Conservation (phyloP, 129 eudicot species). For the Tagetes erecta region DNA sequence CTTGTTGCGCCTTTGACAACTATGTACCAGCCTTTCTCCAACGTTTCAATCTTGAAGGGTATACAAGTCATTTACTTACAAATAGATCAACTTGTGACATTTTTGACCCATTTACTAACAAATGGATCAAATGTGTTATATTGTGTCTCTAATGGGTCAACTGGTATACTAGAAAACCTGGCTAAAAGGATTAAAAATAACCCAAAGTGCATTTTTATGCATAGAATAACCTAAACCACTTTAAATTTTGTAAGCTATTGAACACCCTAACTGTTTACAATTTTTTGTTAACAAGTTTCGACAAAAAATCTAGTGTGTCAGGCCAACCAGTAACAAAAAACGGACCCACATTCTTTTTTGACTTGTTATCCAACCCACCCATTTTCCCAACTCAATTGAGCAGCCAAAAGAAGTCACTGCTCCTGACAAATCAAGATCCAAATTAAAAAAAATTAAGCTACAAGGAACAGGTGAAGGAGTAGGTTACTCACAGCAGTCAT, state of each 20-base stretch:
- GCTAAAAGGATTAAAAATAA: not conserved
- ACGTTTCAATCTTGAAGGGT: too few relatives aligned
- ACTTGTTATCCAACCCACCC: not conserved
- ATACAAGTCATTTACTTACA: too few relatives aligned
- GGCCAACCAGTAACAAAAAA: not conserved
- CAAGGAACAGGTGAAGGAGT: slow-evolving; percentile 5
- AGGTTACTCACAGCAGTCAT: slow-evolving; percentile 82
- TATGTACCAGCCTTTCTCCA: too few relatives aligned
- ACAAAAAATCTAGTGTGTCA: not conserved
- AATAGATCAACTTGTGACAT: too few relatives aligned
- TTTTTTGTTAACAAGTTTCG: not conserved
- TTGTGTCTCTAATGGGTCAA: not conserved
- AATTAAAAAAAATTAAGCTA: not conserved
- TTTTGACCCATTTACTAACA: not conserved
- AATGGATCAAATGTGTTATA: not conserved
- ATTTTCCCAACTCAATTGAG: not conserved
- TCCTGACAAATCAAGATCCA: slow-evolving; percentile 8
- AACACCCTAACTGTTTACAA: not conserved
- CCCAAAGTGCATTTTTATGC: not conserved
- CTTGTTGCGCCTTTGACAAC: too few relatives aligned
- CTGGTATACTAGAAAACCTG: not conserved
- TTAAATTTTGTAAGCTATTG: not conserved
- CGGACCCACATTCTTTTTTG: not conserved
- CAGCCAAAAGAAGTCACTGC: not conserved
- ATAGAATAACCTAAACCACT: not conserved